These are phyloP conservation scores for Lasiosphaeria ovina DNA, from an alignment of 495 filamentous ascomycete species.

Conservation along the genomic window DNA sequence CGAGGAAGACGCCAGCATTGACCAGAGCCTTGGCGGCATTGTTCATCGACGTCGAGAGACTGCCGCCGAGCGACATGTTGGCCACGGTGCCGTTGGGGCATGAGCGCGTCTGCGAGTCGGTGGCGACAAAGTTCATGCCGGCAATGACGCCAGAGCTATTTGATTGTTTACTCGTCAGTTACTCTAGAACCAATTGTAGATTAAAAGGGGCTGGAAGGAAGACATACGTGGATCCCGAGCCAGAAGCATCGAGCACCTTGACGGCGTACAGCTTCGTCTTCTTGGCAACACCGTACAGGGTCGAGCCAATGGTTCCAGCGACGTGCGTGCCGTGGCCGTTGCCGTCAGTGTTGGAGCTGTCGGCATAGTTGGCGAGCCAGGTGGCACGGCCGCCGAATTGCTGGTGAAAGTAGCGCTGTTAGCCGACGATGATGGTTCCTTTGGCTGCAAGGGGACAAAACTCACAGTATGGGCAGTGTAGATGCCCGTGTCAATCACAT, in stretches of 20 bases:
- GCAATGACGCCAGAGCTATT: slow-evolving; percentile 43
- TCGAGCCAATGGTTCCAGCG: slow-evolving; percentile 49
- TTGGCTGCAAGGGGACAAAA: neutral
- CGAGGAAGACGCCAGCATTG: slow-evolving; percentile 51
- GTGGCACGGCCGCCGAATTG: slow-evolving; percentile 45
- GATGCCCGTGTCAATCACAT: slow-evolving; percentile 60
- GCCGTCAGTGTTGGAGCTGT: slow-evolving; percentile 45
- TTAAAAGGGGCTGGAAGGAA: slow-evolving; percentile 28
- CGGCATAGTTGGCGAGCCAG: slow-evolving; percentile 43
- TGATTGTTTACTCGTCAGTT: slow-evolving; percentile 1
- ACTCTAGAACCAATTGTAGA: neutral
- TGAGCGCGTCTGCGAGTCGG: slow-evolving; percentile 34
- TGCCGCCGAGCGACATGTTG: slow-evolving; percentile 59
- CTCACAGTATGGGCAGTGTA: slow-evolving; percentile 43
- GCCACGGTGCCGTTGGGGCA: slow-evolving; percentile 46
- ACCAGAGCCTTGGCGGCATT: slow-evolving; percentile 49
- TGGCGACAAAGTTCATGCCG: slow-evolving; percentile 47
- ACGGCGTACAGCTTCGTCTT: slow-evolving; percentile 46
- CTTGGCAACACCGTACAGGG: slow-evolving; percentile 51
- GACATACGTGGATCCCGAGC: slow-evolving; percentile 45
- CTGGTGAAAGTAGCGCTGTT: slow-evolving; percentile 9
- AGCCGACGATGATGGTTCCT: neutral
- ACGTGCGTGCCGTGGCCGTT: slow-evolving; percentile 54
- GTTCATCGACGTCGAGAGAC: slow-evolving; percentile 53
- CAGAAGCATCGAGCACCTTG: slow-evolving; percentile 50